These are phyloP conservation scores for Asterella californica DNA, from an alignment of 225 moss, liverwort and hornwort genomes.

Conservation along the genomic window DNA sequence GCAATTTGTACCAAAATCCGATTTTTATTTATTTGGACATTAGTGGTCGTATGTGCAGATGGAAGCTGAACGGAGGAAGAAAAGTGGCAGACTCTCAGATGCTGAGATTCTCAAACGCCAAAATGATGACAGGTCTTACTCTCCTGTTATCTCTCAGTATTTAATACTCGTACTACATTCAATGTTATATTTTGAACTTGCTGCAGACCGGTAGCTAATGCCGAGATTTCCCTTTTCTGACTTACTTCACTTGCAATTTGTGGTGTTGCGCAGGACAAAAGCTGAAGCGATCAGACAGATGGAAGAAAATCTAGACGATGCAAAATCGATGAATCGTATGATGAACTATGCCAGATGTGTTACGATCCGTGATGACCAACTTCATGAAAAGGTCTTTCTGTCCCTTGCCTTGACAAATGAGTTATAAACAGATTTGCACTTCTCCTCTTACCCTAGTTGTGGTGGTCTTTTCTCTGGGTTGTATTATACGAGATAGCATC, in stretches of 20 bases:
- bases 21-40: background rate
- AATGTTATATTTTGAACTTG: too few species aligned
- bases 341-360: constrained; percentile 89
- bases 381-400: constrained; percentile 59
- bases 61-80: constrained; percentile 73
- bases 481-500: too few species aligned
- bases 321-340: constrained; percentile 80
- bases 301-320: constrained; percentile 82
- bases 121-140: constrained; percentile 57
- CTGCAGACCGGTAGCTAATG: background rate
- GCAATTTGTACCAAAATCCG: background rate
- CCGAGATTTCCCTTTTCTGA: background rate
- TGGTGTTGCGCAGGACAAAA: constrained; percentile 44
- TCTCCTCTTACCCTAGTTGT: too few species aligned
- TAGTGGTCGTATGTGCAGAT: constrained; percentile 39
- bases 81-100: constrained; percentile 80
- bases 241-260: background rate
- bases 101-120: constrained; percentile 72
- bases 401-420: background rate
- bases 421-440: background rate
- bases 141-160: background rate
- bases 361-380: constrained; percentile 66
- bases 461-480: too few species aligned
- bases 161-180: too few species aligned
- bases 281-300: constrained; percentile 58